A percentile compares a stretch with the other conserved stretches of the same genome.
phyloP scores from a whole-genome alignment of 139 green algal genomes.

The Limnomonas spitsbergensis region DNA sequence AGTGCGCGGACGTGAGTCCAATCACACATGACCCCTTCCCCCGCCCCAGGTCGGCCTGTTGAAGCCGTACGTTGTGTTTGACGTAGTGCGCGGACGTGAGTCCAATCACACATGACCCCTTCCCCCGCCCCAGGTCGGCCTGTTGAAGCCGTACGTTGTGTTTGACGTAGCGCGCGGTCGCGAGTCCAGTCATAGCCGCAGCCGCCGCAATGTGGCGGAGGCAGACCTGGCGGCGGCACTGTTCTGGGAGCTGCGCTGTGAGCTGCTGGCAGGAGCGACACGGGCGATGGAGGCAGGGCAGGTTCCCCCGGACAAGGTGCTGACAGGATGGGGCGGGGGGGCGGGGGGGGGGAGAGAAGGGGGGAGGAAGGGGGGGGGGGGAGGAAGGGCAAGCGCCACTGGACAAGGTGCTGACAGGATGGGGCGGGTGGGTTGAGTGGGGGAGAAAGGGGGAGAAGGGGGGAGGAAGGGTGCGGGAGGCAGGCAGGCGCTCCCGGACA shows the following conservation, averaged over 20 bases:
- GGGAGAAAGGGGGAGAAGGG: too few relatives aligned
- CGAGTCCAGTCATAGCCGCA: conserved; percentile 14
- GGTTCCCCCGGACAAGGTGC: too few relatives aligned
- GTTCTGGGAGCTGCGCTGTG: conserved; percentile 62
- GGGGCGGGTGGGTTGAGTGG: too few relatives aligned
- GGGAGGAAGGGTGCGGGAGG: too few relatives aligned
- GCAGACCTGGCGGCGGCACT: conserved; percentile 69
- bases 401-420: too few relatives aligned
- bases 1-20: conserved; percentile 37
- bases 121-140: conserved; percentile 12
- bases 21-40: too few relatives aligned
- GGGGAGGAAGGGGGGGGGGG: too few relatives aligned
- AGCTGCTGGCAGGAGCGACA: background rate
- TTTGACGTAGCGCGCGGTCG: conserved; percentile 75
- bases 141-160: conserved; percentile 84
- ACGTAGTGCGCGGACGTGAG: conserved; percentile 63
- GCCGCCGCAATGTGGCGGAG: conserved; percentile 47
- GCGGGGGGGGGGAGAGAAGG: too few relatives aligned
- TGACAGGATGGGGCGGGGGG: too few relatives aligned
- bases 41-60: conserved; percentile 51
- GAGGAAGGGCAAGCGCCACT: too few relatives aligned
- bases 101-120: background rate
- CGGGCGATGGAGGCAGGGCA: background rate
- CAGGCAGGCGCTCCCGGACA: too few relatives aligned
- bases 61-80: conserved; percentile 85